Conservation (phyloP, 2,329 filamentous ascomycete genomes). For the Fusarium praegraminearum region DNA sequence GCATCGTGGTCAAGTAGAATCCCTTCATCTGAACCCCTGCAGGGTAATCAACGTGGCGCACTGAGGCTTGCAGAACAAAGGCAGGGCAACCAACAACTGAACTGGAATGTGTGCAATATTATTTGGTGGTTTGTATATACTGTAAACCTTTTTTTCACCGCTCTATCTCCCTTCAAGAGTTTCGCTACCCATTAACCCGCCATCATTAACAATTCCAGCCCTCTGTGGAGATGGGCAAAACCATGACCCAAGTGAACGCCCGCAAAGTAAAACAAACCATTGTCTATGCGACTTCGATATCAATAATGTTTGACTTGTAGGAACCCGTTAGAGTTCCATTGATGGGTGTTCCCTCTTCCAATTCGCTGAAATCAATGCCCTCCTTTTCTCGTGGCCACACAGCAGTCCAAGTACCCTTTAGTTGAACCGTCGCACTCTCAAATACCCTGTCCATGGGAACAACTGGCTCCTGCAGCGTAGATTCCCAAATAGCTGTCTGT, state of each 20-base stretch:
- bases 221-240: neutral
- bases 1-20: neutral
- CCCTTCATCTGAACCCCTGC: neutral
- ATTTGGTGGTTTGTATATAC: neutral
- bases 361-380: conserved; percentile 33
- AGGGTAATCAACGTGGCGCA: conserved; percentile 9
- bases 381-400: conserved; percentile 48
- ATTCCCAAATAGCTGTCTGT: conserved; percentile 50
- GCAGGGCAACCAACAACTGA: conserved; percentile 7
- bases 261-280: neutral
- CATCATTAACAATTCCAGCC: neutral
- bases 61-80: conserved; percentile 2
- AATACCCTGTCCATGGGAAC: conserved; percentile 52
- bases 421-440: conserved; percentile 50
- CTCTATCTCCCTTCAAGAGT: neutral
- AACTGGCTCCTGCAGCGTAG: conserved; percentile 54
- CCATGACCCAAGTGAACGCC: conserved; percentile 11
- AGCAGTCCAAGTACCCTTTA: conserved; percentile 55
- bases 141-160: neutral
- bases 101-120: conserved; percentile 7
- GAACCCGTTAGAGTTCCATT: conserved; percentile 39
- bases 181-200: conserved; percentile 18
- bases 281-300: conserved; percentile 29
- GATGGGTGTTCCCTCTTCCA: conserved; percentile 36
- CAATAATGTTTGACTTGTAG: conserved; percentile 40